Percentiles rank a stretch among this genome's conserved stretches.
phyloP scores from a whole-genome alignment of 352 stramenopile species.

The Blastocystis sp. region DNA sequence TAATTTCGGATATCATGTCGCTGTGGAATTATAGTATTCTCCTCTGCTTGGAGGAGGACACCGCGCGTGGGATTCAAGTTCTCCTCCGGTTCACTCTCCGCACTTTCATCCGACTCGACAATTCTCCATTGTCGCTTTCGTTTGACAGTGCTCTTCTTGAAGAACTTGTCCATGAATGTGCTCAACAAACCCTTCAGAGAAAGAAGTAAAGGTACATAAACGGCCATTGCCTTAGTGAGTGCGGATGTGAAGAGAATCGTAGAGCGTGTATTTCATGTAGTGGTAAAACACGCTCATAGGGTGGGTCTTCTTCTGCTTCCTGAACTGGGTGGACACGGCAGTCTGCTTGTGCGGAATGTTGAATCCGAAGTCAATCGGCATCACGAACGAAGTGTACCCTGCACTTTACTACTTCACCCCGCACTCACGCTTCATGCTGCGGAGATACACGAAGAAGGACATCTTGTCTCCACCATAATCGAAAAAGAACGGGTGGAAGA shows the following conservation, averaged over 20 bases:
- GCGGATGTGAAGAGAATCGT: not conserved
- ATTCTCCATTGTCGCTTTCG: slow-evolving; percentile 16
- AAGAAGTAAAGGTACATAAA: not conserved
- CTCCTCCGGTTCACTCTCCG: not conserved
- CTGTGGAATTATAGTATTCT: not conserved
- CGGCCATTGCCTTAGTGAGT: not conserved
- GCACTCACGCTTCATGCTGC: too few relatives aligned
- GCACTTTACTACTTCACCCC: too few relatives aligned
- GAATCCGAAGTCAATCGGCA: too few relatives aligned
- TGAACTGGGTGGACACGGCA: not conserved
- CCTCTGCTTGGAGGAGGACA: not conserved
- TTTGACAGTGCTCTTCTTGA: slow-evolving; percentile 33
- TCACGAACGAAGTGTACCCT: too few relatives aligned
- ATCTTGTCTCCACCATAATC: too few relatives aligned
- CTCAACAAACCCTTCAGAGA: not conserved
- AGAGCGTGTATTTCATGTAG: not conserved
- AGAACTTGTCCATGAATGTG: slow-evolving; percentile 40
- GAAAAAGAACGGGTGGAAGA: too few relatives aligned
- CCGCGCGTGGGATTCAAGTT: slow-evolving; percentile 1
- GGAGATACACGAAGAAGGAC: too few relatives aligned
- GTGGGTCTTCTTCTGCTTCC: too few relatives aligned
- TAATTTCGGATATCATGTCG: slow-evolving; percentile 50
- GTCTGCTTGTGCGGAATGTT: too few relatives aligned
- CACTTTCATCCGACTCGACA: not conserved
- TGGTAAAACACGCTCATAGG: not conserved